These are phyloP conservation scores for Nidularia pulvinata DNA, from an alignment of 768 basidiomycete genomes.

Conservation along the genomic window DNA sequence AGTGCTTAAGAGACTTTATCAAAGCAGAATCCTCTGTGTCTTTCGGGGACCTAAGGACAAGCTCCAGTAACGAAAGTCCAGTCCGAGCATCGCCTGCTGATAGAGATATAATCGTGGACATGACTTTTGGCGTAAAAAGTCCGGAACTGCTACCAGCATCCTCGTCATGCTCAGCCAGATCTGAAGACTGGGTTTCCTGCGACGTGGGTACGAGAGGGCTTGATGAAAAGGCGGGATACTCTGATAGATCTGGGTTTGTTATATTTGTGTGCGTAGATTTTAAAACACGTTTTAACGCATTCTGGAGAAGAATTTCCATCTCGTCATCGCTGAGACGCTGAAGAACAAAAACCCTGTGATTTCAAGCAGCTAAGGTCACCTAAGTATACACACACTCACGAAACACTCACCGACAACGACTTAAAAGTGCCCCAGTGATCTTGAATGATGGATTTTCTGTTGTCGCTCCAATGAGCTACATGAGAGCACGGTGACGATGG, in stretches of 20 bases:
- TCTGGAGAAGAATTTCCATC: conserved; percentile 53
- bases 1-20: conserved; percentile 56
- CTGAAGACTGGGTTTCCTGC: conserved; percentile 7
- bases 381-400: neutral
- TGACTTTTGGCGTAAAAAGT: conserved; percentile 44
- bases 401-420: conserved; percentile 66
- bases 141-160: conserved; percentile 12
- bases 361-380: conserved; percentile 8
- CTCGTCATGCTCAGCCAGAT: conserved; percentile 13
- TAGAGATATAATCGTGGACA: conserved; percentile 49
- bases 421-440: conserved; percentile 68
- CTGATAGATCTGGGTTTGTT: conserved; percentile 3
- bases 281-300: conserved; percentile 36
- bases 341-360: conserved; percentile 69
- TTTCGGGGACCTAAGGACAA: conserved; percentile 49
- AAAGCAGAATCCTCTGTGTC: conserved; percentile 44
- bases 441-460: conserved; percentile 93
- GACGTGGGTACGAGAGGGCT: neutral
- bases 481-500: neutral
- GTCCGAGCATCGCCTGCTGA: conserved; percentile 75
- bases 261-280: too few relatives aligned
- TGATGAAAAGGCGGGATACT: neutral
- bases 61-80: conserved; percentile 76
- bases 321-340: conserved; percentile 66
- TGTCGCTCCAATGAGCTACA: conserved; percentile 76